These are phyloP conservation scores for Solanum peruvianum DNA, from an alignment of 257 asterid genomes.

Conservation along the genomic window DNA sequence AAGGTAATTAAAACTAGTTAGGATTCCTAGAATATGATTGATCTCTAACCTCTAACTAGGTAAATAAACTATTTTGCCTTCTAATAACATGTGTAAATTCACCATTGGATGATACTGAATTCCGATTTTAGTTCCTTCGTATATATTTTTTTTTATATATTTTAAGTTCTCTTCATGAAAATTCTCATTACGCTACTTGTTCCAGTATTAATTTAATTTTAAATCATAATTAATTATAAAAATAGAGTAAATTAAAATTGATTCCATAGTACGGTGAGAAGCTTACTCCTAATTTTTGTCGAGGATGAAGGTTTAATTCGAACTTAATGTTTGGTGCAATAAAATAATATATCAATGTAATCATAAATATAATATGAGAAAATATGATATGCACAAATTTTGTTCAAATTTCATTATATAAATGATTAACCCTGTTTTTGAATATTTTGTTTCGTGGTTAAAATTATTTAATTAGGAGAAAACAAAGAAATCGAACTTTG, in stretches of 20 bases:
- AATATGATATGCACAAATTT: not conserved
- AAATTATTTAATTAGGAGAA: not conserved
- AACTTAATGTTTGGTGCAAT: not conserved
- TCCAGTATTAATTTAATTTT: not conserved
- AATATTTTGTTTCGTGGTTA: not conserved
- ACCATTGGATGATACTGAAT: too few species aligned
- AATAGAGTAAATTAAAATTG: not conserved
- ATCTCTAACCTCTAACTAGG: too few species aligned
- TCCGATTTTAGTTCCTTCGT: too few species aligned
- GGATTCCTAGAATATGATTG: too few species aligned
- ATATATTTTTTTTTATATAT: too few species aligned
- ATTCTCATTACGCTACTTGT: not conserved
- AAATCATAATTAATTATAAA: too few species aligned
- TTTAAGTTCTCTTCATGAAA: not conserved
- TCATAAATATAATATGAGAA: not conserved
- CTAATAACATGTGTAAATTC: too few species aligned
- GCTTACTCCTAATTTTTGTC: not conserved
- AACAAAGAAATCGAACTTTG: not conserved
- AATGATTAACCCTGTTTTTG: not conserved
- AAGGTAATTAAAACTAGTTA: too few species aligned
- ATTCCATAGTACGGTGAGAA: not conserved
- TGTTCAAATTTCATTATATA: not conserved
- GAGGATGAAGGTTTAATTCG: not conserved
- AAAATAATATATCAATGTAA: not conserved
- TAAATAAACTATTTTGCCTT: too few species aligned